Evolutionary conservation across 1,284 basidiomycete species (phyloP), one percentile per base, ranked within the genome.

Genomic region (Hypsizygus ulmarius): DNA sequence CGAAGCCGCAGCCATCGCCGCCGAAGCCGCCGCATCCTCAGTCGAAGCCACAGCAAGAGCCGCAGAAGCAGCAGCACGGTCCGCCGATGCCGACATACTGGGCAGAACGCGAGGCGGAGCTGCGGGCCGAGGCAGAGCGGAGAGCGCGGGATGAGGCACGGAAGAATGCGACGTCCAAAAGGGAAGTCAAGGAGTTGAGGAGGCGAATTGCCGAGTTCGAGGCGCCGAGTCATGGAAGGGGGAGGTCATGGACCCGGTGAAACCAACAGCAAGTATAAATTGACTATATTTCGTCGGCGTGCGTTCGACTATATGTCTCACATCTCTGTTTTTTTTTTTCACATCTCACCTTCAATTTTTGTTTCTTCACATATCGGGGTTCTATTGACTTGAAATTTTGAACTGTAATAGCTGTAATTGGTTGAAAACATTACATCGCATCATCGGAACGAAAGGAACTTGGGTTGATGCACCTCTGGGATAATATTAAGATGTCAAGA

Each of bases 111-210:
- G 53, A 54, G 18, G 47, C 50, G 14, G 47, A 35, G 16, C 36
- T 55, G 18, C 44, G 47, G 28, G 39, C 46, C 28, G 47, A 55
- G 25, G 53, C 53, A 5, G 45, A 55, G 39, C 45, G 47, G 28
- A 52, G 42, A 36, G 53, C 48, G 21, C 19, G 52, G 28, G 42
- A 48, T 21, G 49, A 55, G 38, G 50, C 50, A 33, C 28, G 42
- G 15, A 52, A 39, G 21, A 25, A 55, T 18, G 50, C 47, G 11
- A 30, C 40, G 30, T 47, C 53, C 0, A 38, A 55, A 16, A 50
- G 35, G 21, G 53, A 55, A 39, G 35, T 52, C 14, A 49, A 41
- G 36, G 39, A 51, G 12, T 36, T 55, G 40, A 36, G 50, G 32
- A 34, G 43, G 19, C 47, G 44, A 27, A 37, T 54, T 25, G 50